Conservation (phyloP, 164 flowering plant species). For the Nelumbo lutea region DNA sequence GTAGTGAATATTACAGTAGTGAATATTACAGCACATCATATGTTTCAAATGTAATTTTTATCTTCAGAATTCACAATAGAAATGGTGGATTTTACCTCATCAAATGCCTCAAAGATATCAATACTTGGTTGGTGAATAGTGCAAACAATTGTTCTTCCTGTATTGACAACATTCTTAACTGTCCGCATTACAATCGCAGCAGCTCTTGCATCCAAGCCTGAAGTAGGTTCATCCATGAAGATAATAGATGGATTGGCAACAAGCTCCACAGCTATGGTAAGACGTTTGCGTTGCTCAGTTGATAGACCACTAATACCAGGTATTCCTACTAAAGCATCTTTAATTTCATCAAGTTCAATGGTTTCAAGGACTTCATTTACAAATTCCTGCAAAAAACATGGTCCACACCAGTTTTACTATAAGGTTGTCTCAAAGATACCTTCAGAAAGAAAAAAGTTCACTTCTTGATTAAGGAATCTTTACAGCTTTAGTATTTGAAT, state of each 20-base stretch:
- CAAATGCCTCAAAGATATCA: constrained; percentile 56
- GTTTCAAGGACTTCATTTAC: constrained; percentile 50
- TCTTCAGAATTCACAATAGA: not conserved
- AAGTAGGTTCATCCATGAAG: too few relatives aligned
- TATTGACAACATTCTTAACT: too few relatives aligned
- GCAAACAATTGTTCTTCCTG: too few relatives aligned
- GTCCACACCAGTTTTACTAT: not conserved
- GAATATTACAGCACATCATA: not conserved
- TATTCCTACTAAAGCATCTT: constrained; percentile 44
- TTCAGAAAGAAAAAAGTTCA: not conserved
- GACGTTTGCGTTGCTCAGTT: constrained; percentile 54
- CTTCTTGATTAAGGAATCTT: not conserved
- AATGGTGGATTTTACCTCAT: constrained; percentile 34
- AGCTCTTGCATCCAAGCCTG: too few relatives aligned
- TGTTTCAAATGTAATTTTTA: too few relatives aligned
- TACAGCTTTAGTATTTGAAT: constrained; percentile 27
- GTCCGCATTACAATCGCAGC: too few relatives aligned
- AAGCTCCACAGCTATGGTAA: not conserved
- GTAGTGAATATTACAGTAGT: too few relatives aligned
- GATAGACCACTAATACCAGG: constrained; percentile 54
- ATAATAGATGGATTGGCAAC: too few relatives aligned
- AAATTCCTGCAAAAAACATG: constrained; percentile 29
- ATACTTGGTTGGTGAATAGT: constrained; percentile 39
- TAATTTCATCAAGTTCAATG: constrained; percentile 49
- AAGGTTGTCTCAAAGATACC: not conserved